Evolutionary conservation across 192 early-diverging fungal genomes (phyloP).

Genomic region (Pilaira anomala): DNA sequence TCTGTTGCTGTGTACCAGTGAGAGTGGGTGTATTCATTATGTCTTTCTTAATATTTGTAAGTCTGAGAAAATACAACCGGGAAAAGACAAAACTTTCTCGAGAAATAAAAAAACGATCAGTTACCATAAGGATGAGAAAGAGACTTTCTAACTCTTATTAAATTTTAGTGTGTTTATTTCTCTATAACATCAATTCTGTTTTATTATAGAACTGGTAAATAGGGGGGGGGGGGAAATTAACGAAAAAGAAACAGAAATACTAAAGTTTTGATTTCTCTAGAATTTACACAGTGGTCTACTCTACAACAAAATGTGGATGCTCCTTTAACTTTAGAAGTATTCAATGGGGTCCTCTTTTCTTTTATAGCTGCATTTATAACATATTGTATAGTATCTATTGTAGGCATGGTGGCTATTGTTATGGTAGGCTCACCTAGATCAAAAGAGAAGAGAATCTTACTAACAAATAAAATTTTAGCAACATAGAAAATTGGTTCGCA

Average conservation of each 20-base stretch:
- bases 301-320: conserved; percentile 4
- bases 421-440: conserved; percentile 10
- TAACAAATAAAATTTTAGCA: conserved; percentile 3
- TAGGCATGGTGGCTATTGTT: conserved; percentile 9
- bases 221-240: not conserved
- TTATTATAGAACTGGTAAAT: conserved; percentile 3
- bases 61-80: not conserved
- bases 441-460: not conserved
- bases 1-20: conserved; percentile 20
- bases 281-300: conserved; percentile 13
- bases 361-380: conserved; percentile 8
- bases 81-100: not conserved
- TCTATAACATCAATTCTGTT: not conserved
- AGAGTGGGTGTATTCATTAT: conserved; percentile 19
- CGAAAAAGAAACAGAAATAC: not conserved
- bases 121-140: not conserved
- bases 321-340: conserved; percentile 7
- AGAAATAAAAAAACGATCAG: not conserved
- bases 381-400: conserved; percentile 5
- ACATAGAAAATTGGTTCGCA: conserved; percentile 16
- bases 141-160: not conserved
- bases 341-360: conserved; percentile 13
- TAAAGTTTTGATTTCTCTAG: not conserved
- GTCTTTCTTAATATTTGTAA: conserved; percentile 17
- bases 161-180: not conserved